Base-by-base conservation (phyloP, 768 basidiomycete species). In the Harrya chromipes region DNA sequence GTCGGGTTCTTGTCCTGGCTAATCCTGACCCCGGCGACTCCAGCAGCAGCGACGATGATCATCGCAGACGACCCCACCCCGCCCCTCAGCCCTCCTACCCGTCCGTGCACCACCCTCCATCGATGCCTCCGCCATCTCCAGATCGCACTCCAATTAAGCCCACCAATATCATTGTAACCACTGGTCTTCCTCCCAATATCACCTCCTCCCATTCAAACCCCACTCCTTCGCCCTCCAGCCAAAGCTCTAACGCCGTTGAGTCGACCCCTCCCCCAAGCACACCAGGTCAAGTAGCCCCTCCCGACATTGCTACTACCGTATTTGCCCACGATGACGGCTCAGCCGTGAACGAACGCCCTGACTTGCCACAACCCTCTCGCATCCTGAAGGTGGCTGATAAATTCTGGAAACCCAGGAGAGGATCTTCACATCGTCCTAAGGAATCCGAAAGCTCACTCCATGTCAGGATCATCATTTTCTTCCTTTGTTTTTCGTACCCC, bases 251-350 rank as follows among this genome's bases (percentile, higher is more conserved):
- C 54, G 74, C 74, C 35, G 76, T 81, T 42, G 84, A 85, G 53
- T 79, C 83, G 4, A 82, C 84, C n/a, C 84, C 87, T 49, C 84
- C 85, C 4, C 85, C 85, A 23, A 78, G 75, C 59, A 85, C 85
- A 11, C 84, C 85, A 12, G 78, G 75, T 42, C 72, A 79, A 55
- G 69, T 70, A 26, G 70, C 63, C 16, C 79, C 73, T 44, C 70
- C 75, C 20, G 72, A 68, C 38, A 54, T 72, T 35, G 74, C 72
- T 53, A 58, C 74, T 27, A 42, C 69, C 11, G 62, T 67, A 10
- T 74, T 75, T 49, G 63, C 66, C 45, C 65, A 71, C 36, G 64
- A 72, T 49, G 65, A 72, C 47, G 71, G 73, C 31, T 66, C 63
- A 17, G 23, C 60, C 21, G 49, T 64, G 19, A 51, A 55, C n/a